Evolutionary conservation across 2,329 filamentous ascomycete species (phyloP).

Genomic region (Penicillium corylophilum): DNA sequence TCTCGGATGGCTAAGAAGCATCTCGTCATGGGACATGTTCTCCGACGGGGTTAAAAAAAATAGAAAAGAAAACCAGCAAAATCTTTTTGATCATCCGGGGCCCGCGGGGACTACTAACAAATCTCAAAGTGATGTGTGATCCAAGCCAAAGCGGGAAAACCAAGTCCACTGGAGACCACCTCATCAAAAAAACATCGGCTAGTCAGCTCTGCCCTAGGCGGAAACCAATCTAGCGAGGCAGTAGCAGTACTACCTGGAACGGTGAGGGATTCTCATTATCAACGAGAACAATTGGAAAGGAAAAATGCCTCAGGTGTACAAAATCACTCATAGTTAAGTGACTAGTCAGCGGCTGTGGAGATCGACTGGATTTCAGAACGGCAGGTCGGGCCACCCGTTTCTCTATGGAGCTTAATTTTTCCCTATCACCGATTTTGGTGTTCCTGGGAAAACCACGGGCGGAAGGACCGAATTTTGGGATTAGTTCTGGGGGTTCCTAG

Average conservation of each 20-base stretch:
- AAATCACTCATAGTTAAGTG: constrained; percentile 24
- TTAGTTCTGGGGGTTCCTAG: background rate
- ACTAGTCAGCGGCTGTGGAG: constrained; percentile 2
- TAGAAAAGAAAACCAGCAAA: no score
- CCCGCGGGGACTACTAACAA: background rate
- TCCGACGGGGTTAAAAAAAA: background rate
- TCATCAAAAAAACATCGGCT: background rate
- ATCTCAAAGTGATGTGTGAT: background rate
- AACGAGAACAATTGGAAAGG: constrained; percentile 19
- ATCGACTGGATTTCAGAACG: constrained; percentile 1
- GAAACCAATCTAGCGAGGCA: background rate
- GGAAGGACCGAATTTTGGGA: background rate
- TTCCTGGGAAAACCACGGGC: background rate
- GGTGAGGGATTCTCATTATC: background rate
- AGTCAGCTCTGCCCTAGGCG: background rate
- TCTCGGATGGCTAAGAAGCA: background rate
- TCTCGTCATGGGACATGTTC: background rate
- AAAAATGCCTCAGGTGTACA: constrained; percentile 27
- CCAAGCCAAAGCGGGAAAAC: background rate
- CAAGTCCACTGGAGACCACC: background rate
- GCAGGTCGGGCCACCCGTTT: background rate
- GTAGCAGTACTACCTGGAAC: background rate
- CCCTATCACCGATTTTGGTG: constrained; percentile 10
- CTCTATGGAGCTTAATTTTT: constrained; percentile 18
- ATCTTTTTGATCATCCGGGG: background rate